Base-by-base conservation (phyloP, 306 rosid species). In the cucumber (Cucumis sativus) region DNA sequence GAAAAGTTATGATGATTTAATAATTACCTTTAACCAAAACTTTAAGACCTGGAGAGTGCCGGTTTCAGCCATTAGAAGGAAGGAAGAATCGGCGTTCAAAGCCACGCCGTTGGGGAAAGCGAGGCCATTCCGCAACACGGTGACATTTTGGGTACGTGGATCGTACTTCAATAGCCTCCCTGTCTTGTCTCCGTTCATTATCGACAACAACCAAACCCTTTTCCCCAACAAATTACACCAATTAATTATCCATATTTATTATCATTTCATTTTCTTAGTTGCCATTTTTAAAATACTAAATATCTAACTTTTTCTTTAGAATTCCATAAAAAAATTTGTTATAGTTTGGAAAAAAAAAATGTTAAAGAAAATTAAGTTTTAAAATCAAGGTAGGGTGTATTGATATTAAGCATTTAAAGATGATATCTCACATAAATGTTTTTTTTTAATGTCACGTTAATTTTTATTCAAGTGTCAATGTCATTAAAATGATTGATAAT, bases 41-140 rank as follows among this genome's bases (percentile, higher is more conserved):
- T 75, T 89, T 15, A 56, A 76, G 41, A 89, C 45, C 33, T 25
- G 75, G 3, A 10, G 35, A 0, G 86, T 65, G 16, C 77, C 66
- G 0, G 88, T 79, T 63, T 86, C 93, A 0, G 86, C 86, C 6
- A 89, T 23, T 8, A 89, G 71, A 51, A 91, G 79, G 69, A 87
- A 89, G 0, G 92, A 84, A 1, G 13, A 80, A 82, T 89, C 87
- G 17, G 79, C 61, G 82, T 87, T 91, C n/a, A 87, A 82, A 20
- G 92, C 96, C 59, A 91, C 86, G 4, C 96, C 93, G 25, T 91
- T 86, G 1, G 96, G 84, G 71, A 89, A 86, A 40, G 86, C 89
- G 25, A 91, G 76, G 30, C 79, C 87, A 4, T 63, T 52, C 33
- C 82, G 75, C 70, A 89, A 57, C 4, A 91, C 88, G 1, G 83